These are phyloP conservation scores for Carex pumila DNA, from an alignment of 176 grass and related monocot genomes.

Conservation along the genomic window DNA sequence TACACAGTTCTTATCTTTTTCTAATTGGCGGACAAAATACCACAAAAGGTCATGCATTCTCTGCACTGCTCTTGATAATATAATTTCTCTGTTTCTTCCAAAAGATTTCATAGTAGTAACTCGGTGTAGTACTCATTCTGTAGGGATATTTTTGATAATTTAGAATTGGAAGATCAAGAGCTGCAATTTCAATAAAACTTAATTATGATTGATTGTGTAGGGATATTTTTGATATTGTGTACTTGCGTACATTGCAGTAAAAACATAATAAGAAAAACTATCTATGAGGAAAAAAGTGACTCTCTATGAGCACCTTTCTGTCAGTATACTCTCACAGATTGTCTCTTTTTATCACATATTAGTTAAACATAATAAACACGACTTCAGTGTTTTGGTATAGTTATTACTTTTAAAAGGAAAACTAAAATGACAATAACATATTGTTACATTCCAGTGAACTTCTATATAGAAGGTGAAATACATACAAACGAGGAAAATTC, in stretches of 20 bases:
- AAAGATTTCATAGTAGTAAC: conserved; percentile 27
- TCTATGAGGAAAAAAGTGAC: too few relatives aligned
- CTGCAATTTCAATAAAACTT: too few relatives aligned
- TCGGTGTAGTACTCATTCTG: conserved; percentile 13
- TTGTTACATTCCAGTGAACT: neutral
- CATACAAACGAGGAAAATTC: neutral
- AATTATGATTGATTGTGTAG: too few relatives aligned
- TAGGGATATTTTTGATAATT: too few relatives aligned
- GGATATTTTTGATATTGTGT: too few relatives aligned
- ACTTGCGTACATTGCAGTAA: too few relatives aligned
- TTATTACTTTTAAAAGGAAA: neutral
- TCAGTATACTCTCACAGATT: too few relatives aligned
- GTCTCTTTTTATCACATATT: neutral
- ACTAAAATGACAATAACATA: neutral
- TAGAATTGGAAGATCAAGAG: too few relatives aligned
- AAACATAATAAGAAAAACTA: too few relatives aligned
- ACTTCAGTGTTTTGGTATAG: neutral
- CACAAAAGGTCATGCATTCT: neutral
- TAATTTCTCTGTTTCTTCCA: neutral
- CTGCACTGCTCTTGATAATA: neutral
- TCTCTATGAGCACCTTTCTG: too few relatives aligned
- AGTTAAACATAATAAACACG: neutral
- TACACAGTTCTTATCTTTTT: neutral
- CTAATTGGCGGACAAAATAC: neutral
- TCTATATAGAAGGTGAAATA: neutral